Conservation (phyloP, 306 rosid species). For the Mimosa bimucronata region DNA sequence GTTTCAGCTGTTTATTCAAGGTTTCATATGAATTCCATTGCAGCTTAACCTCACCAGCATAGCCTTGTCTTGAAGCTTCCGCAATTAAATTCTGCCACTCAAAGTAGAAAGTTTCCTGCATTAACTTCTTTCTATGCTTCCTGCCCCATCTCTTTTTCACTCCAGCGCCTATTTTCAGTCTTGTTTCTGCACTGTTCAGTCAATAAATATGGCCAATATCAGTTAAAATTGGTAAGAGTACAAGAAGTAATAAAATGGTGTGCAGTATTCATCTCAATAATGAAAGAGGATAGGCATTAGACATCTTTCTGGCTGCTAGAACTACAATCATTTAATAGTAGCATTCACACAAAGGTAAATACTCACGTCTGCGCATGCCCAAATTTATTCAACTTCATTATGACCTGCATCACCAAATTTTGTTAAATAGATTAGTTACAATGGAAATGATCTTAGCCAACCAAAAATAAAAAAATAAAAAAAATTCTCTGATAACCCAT, state of each 20-base stretch:
- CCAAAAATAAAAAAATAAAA: too few species aligned
- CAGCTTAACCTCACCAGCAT: constrained; percentile 69
- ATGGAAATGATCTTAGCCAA: background rate
- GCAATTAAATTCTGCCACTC: constrained; percentile 92
- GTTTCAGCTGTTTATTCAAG: constrained; percentile 57
- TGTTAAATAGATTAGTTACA: constrained; percentile 21
- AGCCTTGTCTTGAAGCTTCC: constrained; percentile 79
- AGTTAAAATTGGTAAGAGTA: background rate
- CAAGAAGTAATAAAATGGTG: constrained; percentile 4
- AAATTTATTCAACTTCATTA: constrained; percentile 75
- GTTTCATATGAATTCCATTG: constrained; percentile 81
- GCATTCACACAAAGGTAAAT: constrained; percentile 27
- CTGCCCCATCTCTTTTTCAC: constrained; percentile 76
- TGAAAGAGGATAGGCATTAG: background rate
- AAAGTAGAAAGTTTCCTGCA: constrained; percentile 72
- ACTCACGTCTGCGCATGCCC: constrained; percentile 95
- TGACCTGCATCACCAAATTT: constrained; percentile 69
- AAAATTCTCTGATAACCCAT: constrained; percentile 55
- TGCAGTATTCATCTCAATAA: constrained; percentile 4
- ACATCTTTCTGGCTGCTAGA: background rate
- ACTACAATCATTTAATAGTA: constrained; percentile 20
- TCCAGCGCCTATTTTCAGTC: constrained; percentile 70
- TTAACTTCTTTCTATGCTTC: constrained; percentile 55
- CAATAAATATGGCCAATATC: constrained; percentile 37
- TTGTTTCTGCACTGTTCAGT: constrained; percentile 72